phyloP scores from a whole-genome alignment of 805 yeast species.

The Geotrichum ghanense region DNA sequence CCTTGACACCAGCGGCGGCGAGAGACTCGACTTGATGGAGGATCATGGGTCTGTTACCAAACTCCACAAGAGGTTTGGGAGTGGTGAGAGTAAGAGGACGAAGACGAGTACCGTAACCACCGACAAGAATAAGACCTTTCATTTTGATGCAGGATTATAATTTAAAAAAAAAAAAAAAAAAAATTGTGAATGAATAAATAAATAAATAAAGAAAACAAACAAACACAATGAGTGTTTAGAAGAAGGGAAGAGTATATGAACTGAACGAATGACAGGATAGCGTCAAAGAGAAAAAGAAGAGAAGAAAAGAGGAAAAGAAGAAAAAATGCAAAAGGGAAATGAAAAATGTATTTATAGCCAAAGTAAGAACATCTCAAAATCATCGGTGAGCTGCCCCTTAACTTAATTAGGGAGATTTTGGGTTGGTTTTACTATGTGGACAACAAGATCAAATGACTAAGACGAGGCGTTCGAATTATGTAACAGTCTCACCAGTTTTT shows the following conservation, averaged over 20 bases:
- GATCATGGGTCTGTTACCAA: constrained; percentile 98
- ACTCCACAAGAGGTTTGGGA: constrained; percentile 96
- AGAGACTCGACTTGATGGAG: constrained; percentile 97
- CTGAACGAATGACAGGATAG: too few species aligned
- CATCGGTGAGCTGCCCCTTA: too few species aligned
- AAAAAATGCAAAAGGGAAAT: neutral
- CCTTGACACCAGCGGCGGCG: constrained; percentile 97
- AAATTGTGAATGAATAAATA: neutral
- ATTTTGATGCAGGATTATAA: too few species aligned
- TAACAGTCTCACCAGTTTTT: too few species aligned
- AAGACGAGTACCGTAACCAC: constrained; percentile 99
- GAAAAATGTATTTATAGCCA: constrained; percentile 1
- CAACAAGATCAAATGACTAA: too few species aligned
- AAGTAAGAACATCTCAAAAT: too few species aligned
- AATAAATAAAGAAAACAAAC: neutral
- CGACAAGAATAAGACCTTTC: constrained; percentile 97
- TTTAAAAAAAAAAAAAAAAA: neutral
- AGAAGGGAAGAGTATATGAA: too few species aligned
- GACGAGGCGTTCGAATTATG: too few species aligned
- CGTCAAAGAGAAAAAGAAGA: neutral
- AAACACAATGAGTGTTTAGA: too few species aligned
- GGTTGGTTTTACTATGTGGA: too few species aligned
- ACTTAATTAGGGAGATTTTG: too few species aligned
- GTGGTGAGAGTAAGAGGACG: constrained; percentile 93
- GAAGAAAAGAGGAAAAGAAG: neutral